Evolutionary conservation across 148 eudicot species (phyloP), one percentile per base, ranked within the genome.

Genomic region (Camellia lanceoleosa): DNA sequence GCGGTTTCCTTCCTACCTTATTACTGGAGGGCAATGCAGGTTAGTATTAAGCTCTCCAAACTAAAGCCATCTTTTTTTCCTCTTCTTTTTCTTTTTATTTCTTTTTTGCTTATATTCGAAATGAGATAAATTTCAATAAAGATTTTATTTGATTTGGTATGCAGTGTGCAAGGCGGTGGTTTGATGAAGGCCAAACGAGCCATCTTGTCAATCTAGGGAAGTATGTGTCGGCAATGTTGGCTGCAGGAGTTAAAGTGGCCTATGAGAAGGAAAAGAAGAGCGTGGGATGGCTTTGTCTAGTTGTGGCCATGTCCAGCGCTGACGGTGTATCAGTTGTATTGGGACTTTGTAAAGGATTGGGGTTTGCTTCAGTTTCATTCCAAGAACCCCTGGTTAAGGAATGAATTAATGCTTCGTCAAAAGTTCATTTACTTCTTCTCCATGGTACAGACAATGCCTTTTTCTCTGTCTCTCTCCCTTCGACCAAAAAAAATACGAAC

Each of bases 11-110:
- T 97, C 84, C 82, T 97, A 42, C 99, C 99, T 56, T 97, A 94
- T 83, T 97, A 94, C 74, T 97, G 98, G 98, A 88, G 99, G 79
- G 99, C 99, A 74, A 94, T 97, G 99, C 99, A 97, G 97, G 99
- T 94, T 64, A 46, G 60, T 62, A 10, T 16, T 46, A 14, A 13
- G 8, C 76, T 70, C 76, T 44, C 54, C 13, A 1, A 30, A 41
- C 52, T 23, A 23, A 78, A 58, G 11, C 70, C 3, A 4, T 9
- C 4, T 71, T 15, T 79, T 77, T 44, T 82, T 62, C 81, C 20
- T 46, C 51, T 41, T 52, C 23, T 3, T 20, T 71, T 5, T 30
- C 38, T 1, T 30, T 30, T 30, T 30, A 23, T 30, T 30, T 30
- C 38, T 30, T 30, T 30, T 1, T 30, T 30, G 38, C 71, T 0